Base-by-base conservation (phyloP, 345 rosid genomes). In the Odontarrhena argentea region DNA sequence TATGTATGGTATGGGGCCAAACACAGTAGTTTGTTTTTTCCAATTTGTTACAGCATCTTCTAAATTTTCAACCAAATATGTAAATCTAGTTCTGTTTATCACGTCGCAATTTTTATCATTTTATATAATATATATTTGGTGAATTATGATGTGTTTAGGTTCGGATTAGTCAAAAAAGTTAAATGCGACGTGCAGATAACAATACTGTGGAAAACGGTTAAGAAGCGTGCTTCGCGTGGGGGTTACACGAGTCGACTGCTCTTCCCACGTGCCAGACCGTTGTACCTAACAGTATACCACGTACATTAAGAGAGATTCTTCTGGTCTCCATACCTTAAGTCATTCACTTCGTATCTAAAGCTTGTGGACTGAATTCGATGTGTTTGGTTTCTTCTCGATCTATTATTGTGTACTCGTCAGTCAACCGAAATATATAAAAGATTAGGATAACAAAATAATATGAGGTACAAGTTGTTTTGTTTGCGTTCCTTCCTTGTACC, bases 171-270 rank as follows among this genome's bases (percentile, higher is more conserved):
- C 22, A 18, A 18, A 18, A 18, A 18, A 18, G 22, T 18, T 3
- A 28, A 32, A 2, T 14, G 50, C 36, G 37, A 56, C 25, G 63
- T 45, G 37, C 45, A 48, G 1, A 55, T 1, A 32, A 7, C 0
- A 26, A 36, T 18, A 18, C 1, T 18, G 22, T 7, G 14, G 54
- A 0, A 24, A 67, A 1, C 2, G 55, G 40, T 26, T 4, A 18
- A 34, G 47, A 30, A 8, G 52, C 61, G 61, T 73, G 76, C 32
- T 24, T 51, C 5, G 62, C 71, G 15, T 66, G 76, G 62, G 53
- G 56, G 67, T 52, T 65, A 9, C 77, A 44, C 67, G 49, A 44
- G 5, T 52, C 62, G 15, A 42, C 9, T 24, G 56, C 62, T 43
- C 62, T 28, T 7, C 10, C 26, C 77, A 73, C 72, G 62, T 30